Base-by-base conservation (phyloP, 148 eudicot species). In the Vaccinium vitisidaea region DNA sequence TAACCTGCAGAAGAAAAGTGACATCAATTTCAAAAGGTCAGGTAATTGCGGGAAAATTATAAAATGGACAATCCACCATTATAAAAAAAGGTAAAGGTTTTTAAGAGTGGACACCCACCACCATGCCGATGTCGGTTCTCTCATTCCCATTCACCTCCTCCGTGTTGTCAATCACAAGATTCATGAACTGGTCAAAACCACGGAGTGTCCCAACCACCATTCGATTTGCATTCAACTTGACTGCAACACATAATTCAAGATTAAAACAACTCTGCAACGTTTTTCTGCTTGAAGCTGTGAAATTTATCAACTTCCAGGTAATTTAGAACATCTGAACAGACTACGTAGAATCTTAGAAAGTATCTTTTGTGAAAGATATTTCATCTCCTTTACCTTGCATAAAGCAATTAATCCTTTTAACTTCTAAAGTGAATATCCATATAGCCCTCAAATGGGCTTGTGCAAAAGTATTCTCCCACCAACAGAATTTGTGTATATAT, bases 171-270 rank as follows among this genome's bases (percentile, higher is more conserved):
- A 96, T 88, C 86, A 94, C 99, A 49, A 96, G 91, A 88, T 96
- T 96, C 99, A 96, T 96, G 78, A 96, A 96, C 93, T 96, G 98
- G 80, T 96, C 99, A 87, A 96, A 96, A 10, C 99, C 99, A 81
- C 95, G 98, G 70, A 95, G 95, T 5, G 93, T 92, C 1, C 98
- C 98, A 77, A 93, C 93, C 84, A 95, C 98, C 93, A 91, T 90
- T 32, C 96, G 84, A 78, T 95, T 95, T 23, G 96, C 98, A 91
- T 95, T 95, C 90, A 95, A 90, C 90, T 95, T 94, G 88, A 95
- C 98, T 95, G 93, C 92, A 94, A 84, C 13, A 79, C 16, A 85
- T n/a, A 21, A 53, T 70, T 43, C 71, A 25, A 32, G 18, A 11
- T 25, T 53, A 67, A 23, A 74, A 21, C 10, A 54, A 53, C 56